These are phyloP conservation scores for Psilocybe subaeruginosa DNA, from an alignment of 768 basidiomycete species.

Conservation along the genomic window DNA sequence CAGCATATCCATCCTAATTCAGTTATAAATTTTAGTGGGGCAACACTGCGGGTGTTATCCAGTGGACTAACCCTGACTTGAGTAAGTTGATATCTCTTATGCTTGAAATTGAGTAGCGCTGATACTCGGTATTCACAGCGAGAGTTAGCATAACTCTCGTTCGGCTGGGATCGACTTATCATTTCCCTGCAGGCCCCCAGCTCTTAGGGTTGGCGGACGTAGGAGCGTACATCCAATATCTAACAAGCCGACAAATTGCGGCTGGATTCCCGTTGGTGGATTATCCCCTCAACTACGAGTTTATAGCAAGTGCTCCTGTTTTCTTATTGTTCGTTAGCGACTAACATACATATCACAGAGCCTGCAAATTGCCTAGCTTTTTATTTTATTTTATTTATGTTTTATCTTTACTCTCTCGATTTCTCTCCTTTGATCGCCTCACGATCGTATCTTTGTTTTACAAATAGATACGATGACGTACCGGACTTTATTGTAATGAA, in stretches of 20 bases:
- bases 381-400: not conserved
- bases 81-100: not conserved
- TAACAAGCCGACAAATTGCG: not conserved
- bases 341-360: not conserved
- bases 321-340: not conserved
- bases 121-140: not conserved
- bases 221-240: not conserved
- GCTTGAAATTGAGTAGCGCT: not conserved
- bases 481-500: too few species aligned
- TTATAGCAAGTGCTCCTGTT: not conserved
- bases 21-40: not conserved
- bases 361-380: not conserved
- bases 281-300: not conserved
- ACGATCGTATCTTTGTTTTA: too few species aligned
- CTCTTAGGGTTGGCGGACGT: not conserved
- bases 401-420: not conserved
- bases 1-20: not conserved
- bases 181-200: not conserved
- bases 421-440: not conserved
- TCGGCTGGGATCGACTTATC: not conserved
- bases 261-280: not conserved
- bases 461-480: too few species aligned
- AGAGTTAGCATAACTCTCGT: not conserved
- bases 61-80: not conserved
- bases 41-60: not conserved